Evolutionary conservation across 352 stramenopile genomes (phyloP), one percentile per base, ranked within the genome.

Genomic region (Pythium brassicae): DNA sequence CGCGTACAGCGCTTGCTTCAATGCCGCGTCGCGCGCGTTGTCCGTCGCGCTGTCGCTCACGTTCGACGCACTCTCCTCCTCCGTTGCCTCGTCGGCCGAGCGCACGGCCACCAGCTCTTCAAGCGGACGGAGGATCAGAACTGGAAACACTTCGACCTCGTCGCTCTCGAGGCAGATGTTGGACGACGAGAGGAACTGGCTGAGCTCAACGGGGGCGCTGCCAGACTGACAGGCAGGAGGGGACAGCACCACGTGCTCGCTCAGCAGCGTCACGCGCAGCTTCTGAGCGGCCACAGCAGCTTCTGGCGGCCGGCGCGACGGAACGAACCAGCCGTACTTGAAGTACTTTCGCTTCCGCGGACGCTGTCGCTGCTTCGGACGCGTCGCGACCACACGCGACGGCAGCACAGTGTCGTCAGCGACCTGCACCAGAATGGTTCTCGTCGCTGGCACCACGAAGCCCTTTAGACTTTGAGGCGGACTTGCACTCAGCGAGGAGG

Each of bases 81-180:
- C 42, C 10, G 22, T n/a, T 8, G 44, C 15, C 22, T n/a, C 44
- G 22, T 10, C n/a, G 3, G 19, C 29, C 20, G 22, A 29, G 8
- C n/a, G 9, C 15, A 62, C 15, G 2, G 35, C 4, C 23, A 55
- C 22, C n/a, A 69, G 46, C 2, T 73, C 56, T 23, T 70, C 72
- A 12, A 69, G 42, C 7, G 78, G 75, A 20, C 73, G 75, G 62
- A 88, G 72, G 29, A 82, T 37, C 48, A 88, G 57, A 15, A 86
- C 74, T 10, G 78, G 78, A 40, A 85, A 88, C 6, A 86, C 78
- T 55, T 88, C 78, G 15, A 88, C 71, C 54, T 88, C 60, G 29
- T 83, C 71, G 19, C 77, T 69, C 45, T 83, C 66, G 4, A 88
- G 57, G 5, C 61, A 68, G 49, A 88, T 71, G 27, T 71, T 75